These are phyloP conservation scores for Fusarium scirpi DNA, from an alignment of 2,329 filamentous ascomycete genomes.

Conservation along the genomic window DNA sequence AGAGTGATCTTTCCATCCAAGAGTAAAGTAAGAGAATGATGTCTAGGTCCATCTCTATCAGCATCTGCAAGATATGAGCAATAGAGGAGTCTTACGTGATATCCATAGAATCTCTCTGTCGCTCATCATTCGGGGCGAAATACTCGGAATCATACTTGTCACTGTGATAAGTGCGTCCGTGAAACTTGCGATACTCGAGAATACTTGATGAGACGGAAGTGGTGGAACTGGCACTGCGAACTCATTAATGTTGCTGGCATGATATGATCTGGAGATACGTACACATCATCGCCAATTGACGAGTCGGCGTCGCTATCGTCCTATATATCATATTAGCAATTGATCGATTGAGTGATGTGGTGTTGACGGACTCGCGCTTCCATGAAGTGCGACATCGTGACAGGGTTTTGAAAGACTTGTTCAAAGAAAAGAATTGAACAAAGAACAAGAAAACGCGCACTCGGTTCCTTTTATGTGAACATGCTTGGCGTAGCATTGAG, in stretches of 20 bases:
- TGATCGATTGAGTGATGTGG: too few species aligned
- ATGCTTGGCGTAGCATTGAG: not conserved
- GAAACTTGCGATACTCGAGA: conserved; percentile 8
- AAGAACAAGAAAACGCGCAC: not conserved
- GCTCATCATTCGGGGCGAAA: conserved; percentile 14
- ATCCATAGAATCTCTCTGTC: conserved; percentile 21
- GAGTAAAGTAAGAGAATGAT: not conserved
- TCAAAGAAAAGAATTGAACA: not conserved
- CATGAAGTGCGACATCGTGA: not conserved
- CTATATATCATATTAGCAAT: too few species aligned
- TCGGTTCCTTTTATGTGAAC: not conserved
- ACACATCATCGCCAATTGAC: not conserved
- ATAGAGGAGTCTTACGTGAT: conserved; percentile 7
- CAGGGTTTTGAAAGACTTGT: too few species aligned
- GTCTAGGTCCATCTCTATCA: not conserved
- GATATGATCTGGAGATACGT: rapidly evolving
- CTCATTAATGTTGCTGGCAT: rapidly evolving
- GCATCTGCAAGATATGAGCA: too few species aligned
- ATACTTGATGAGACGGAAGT: conserved; percentile 18
- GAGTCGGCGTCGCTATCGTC: not conserved
- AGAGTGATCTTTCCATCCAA: not conserved
- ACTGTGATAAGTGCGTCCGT: conserved; percentile 16
- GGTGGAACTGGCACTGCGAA: not conserved
- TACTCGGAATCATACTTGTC: not conserved
- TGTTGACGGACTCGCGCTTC: not conserved